Evolutionary conservation across 2,329 filamentous ascomycete genomes (phyloP), one percentile per base, ranked within the genome.

Genomic region (Madurella mycetomatis): DNA sequence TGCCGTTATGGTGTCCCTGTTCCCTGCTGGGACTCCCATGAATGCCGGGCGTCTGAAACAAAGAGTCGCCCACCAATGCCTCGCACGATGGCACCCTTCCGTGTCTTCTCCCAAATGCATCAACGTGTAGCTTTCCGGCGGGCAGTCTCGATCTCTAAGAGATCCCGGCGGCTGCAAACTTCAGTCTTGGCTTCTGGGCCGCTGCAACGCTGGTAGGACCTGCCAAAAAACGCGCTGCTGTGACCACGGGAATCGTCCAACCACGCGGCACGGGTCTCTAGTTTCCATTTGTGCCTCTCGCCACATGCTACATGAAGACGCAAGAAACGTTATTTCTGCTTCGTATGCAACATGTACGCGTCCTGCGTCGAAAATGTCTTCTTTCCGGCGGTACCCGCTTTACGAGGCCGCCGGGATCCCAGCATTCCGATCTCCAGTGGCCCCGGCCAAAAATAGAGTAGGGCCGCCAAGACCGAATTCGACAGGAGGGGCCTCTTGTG

Each of bases 291-390:
- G 42, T 44, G 51, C 41, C 39, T 49, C 41, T 54, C 19, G 49
- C 51, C 45, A 47, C 55, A 41, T 31, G 46, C 46, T 17, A 43
- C 48, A 47, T 41, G 39, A 47, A 39, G 48, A 34, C 45, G 40
- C 30, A 47, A 37, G 32, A 42, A 54, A 32, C 30, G 30, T 17
- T 9, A 44, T 19, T 44, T 44, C 43, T 34, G 44, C 19, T 18
- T n/a, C 19, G 42, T 18, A 47, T 19, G 12, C 44, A 19, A 12
- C 44, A 47, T 15, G 16, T 13, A 37, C 4, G 12, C 18, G 18
- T 32, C 13, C 41, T n/a, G 19, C 9, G 5, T 32, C 9, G 31
- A 37, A 40, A 43, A 15, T 34, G 44, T 9, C 4, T 9, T 18
- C 3, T 19, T 42, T 43, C 34, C 11, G 4, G 34, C 34, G 4